Percentiles rank a stretch among this genome's conserved stretches.
Evolutionary conservation across 2,329 filamentous ascomycete genomes (phyloP).

Genomic region (Calonectria leucothoes): DNA sequence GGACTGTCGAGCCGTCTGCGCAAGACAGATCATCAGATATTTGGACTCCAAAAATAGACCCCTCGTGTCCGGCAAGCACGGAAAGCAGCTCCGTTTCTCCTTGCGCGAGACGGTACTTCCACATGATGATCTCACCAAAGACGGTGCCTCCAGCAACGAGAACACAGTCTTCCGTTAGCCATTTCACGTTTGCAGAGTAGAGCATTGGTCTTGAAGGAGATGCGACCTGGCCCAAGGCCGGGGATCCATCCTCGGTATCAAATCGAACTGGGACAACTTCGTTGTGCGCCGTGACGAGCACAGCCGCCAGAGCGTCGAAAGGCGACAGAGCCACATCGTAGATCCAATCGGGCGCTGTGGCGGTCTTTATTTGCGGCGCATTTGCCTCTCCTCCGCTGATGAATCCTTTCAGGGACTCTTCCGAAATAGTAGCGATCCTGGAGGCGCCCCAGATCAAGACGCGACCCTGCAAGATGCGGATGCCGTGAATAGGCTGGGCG

Average conservation of each 20-base stretch:
- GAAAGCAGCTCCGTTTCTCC: constrained; percentile 56
- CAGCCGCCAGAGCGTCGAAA: constrained; percentile 55
- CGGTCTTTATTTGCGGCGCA: constrained; percentile 48
- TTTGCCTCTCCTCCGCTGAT: constrained; percentile 27
- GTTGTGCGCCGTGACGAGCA: constrained; percentile 89
- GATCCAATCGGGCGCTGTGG: constrained; percentile 78
- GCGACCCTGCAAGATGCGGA: constrained; percentile 58
- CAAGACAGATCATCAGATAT: constrained; percentile 70
- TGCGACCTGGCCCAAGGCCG: constrained; percentile 61
- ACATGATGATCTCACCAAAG: constrained; percentile 93
- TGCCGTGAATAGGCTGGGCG: constrained; percentile 80
- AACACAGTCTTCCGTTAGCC: constrained; percentile 67
- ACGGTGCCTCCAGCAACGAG: constrained; percentile 90
- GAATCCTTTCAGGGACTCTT: constrained; percentile 36
- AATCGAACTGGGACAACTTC: constrained; percentile 69
- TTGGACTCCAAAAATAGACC: constrained; percentile 90
- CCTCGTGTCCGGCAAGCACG: constrained; percentile 80
- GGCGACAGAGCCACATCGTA: constrained; percentile 72
- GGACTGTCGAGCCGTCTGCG: constrained; percentile 52
- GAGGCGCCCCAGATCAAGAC: constrained; percentile 79
- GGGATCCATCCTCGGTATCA: constrained; percentile 40
- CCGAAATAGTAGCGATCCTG: constrained; percentile 59
- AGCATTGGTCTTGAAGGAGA: constrained; percentile 84
- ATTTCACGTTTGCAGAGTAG: constrained; percentile 83
- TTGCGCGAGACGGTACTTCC: constrained; percentile 72